These are phyloP conservation scores for Aureobasidium pullulans DNA, from an alignment of 2,329 filamentous ascomycete genomes.

Conservation along the genomic window DNA sequence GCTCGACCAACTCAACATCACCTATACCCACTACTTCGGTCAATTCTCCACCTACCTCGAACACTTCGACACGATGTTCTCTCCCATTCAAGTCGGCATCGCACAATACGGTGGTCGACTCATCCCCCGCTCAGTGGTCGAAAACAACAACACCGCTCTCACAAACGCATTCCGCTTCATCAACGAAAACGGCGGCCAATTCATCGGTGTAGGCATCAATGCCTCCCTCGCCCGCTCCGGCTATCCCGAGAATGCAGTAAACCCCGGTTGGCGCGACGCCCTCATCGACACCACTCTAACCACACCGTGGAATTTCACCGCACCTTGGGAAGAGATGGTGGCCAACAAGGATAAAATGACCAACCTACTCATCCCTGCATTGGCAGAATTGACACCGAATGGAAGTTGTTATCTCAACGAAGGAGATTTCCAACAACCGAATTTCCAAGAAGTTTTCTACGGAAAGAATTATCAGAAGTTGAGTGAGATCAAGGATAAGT, in stretches of 20 bases:
- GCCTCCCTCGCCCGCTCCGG: conserved; percentile 29
- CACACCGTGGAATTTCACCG: conserved; percentile 30
- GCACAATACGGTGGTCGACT: conserved; percentile 24
- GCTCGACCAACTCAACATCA: conserved; percentile 32
- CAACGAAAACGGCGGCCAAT: conserved; percentile 27
- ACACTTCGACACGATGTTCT: conserved; percentile 28
- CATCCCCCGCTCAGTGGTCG: conserved; percentile 29
- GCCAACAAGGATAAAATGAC: conserved; percentile 33
- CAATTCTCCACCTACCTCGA: conserved; percentile 28
- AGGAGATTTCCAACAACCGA: conserved; percentile 33
- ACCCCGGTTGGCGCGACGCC: conserved; percentile 33
- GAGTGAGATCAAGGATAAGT: conserved; percentile 33
- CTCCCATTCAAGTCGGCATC: conserved; percentile 26
- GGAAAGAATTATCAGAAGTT: conserved; percentile 34
- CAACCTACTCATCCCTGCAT: conserved; percentile 30
- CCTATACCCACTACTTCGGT: conserved; percentile 24
- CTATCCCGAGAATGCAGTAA: conserved; percentile 32
- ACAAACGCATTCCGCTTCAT: conserved; percentile 29
- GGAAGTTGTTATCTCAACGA: conserved; percentile 22
- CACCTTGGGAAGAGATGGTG: conserved; percentile 31
- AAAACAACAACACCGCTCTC: conserved; percentile 25
- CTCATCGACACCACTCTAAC: conserved; percentile 21
- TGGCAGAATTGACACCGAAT: conserved; percentile 33
- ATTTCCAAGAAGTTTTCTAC: conserved; percentile 37
- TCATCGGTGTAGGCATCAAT: conserved; percentile 34